phyloP scores from a whole-genome alignment of 805 yeast species.

The Cyberlindnera bimundalis region DNA sequence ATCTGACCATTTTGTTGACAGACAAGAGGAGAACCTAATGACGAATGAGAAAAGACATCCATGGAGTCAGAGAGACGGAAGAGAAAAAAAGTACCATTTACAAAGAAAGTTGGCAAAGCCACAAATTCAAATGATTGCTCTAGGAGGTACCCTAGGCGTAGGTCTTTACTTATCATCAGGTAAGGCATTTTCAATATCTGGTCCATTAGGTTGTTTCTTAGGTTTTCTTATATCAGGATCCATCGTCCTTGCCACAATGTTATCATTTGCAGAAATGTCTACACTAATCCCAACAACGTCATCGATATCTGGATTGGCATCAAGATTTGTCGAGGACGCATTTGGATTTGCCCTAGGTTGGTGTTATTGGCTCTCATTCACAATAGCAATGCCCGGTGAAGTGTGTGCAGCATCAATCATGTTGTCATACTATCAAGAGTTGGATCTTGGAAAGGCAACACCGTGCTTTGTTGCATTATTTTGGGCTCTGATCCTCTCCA shows the following conservation, averaged over 20 bases:
- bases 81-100: slow-evolving; percentile 27
- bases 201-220: slow-evolving; percentile 71
- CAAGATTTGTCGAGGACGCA: slow-evolving; percentile 74
- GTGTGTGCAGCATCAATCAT: slow-evolving; percentile 76
- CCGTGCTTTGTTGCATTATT: slow-evolving; percentile 64
- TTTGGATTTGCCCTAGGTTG: slow-evolving; percentile 75
- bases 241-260: slow-evolving; percentile 63
- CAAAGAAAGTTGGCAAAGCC: slow-evolving; percentile 61
- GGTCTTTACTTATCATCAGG: slow-evolving; percentile 70
- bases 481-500: slow-evolving; percentile 40
- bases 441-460: slow-evolving; percentile 48
- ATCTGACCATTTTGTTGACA: slow-evolving; percentile 14
- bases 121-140: slow-evolving; percentile 73
- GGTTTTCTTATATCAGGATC: slow-evolving; percentile 65
- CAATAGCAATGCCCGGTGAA: slow-evolving; percentile 74
- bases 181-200: slow-evolving; percentile 68
- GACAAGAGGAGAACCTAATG: slow-evolving; percentile 1
- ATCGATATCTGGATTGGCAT: slow-evolving; percentile 71
- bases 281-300: slow-evolving; percentile 76
- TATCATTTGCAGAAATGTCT: slow-evolving; percentile 78
- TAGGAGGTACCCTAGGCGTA: slow-evolving; percentile 78
- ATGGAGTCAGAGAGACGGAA: background rate
- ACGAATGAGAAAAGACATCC: background rate
- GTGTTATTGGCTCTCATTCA: slow-evolving; percentile 69
- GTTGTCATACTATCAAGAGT: slow-evolving; percentile 60